Evolutionary conservation across 805 yeast species (phyloP), one percentile per base, ranked within the genome.

Genomic region (Pichia exigua): DNA sequence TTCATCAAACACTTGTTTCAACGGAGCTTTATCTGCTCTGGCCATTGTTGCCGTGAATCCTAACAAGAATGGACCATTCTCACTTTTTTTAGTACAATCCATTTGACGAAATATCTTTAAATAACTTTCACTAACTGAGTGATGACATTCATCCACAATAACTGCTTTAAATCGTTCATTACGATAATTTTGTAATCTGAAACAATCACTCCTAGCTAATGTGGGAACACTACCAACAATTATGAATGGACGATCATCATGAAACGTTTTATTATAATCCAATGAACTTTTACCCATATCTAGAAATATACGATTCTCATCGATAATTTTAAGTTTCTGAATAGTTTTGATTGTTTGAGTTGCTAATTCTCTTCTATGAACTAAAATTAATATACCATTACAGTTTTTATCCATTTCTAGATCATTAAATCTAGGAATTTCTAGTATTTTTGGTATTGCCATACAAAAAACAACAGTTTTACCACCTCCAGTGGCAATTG

Each of bases 401-500:
- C 51, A 45, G 52, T 71, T 73, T 30, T 60, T 56, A 0, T 76
- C 39, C 9, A 17, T 17, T n/a, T 35, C 39, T 3, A n/a, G 39
- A 35, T 35, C 73, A 27, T 63, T 52, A 3, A 66, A 59, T 10
- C 44, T 38, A 5, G 59, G 52, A 35, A 68, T 56, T 7, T 45
- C 43, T 0, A 66, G 61, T 6, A 69, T 38, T 30, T 68, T 61
- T 0, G 79, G 75, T 3, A 85, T 76, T 42, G 85, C 57, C 56
- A 76, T 76, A 0, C 86, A 66, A 62, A 88, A 85, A 1, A 87
- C 81, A 13, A 89, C 88, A 0, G 97, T 91, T 60, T 91, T 91
- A 6, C 98, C 98, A 13, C 96, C 94, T 0, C 98, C 98, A 0
- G 98, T 92, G 15, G 97, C 96, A 40, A 91, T 65, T 28, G 89